Evolutionary conservation across 495 filamentous ascomycete genomes (phyloP), one percentile per base, ranked within the genome.

Genomic region (Penicillium dipodomyicola): DNA sequence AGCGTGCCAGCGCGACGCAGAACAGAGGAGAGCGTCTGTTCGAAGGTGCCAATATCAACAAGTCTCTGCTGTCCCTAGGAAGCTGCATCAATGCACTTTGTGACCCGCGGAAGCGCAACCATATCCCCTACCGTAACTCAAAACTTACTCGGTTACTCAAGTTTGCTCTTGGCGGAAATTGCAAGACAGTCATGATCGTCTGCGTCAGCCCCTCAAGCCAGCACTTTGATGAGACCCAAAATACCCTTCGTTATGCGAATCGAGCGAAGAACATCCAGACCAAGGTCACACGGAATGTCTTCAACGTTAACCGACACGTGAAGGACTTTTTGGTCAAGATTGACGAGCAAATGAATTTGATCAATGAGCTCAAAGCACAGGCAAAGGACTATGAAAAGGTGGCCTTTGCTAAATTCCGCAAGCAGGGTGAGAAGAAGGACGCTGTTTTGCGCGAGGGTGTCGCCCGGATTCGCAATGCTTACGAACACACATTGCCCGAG

Each of bases 201-300:
- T 99, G 94, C 65, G 91, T 97, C 49, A 96, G 91, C 65, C 94
- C 94, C 14, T 96, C 92, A 8, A 97, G 94, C 68, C 87, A 89
- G 40, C 94, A 99, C 72, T 99, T 95, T 67, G 94, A 99, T 67
- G 94, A 99, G 67, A 99, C 94, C 0, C 94, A 99, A 61, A 99
- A 99, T 65, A 99, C 94, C 3, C 77, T 99, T 15, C 90, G 96
- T 62, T 99, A 99, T 70, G 94, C 94, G 52, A 97, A 99, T 71
- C 80, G 94, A 57, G 94, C 94, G 22, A 99, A 99, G 82, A 99
- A 99, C 67, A 99, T 99, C 67, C 96, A 99, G 77, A 99, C 94
- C 20, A 99, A 99, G 78, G 90, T 96, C 39, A 97, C 94, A 19
- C 83, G 92, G 61, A 99, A 99, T 68, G 95, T 97, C 2, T 97